Evolutionary conservation across 108 stramenopile species (phyloP), one percentile per base, ranked within the genome.

Genomic region (Skeletonema grethae): DNA sequence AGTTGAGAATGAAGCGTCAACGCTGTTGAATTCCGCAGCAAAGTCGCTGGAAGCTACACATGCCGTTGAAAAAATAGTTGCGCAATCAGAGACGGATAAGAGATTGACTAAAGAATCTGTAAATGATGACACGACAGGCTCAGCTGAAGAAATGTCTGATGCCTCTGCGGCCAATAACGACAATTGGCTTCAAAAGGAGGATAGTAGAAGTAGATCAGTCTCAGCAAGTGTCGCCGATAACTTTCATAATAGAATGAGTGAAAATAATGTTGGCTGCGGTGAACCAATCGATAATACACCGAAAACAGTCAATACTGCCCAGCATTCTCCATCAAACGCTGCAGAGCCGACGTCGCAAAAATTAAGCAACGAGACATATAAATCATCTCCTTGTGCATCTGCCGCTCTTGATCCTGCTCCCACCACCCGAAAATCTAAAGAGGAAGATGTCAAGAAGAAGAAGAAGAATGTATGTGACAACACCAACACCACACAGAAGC

Each of bases 1-100:
- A 32, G 61, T 55, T 56, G 61, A 39, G 25, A 12, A 6, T 57
- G 66, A 55, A 7, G 32, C 22, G 55, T 34, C 56, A 24, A 22
- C 67, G 16, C 24, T 57, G 16, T 36, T 36, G 29, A 18, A 41
- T n/a, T 45, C 18, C 22, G 5, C 12, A 13, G 30, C 58, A 18
- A 25, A 58, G 24, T 5, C 25, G 22, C 24, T 25, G 55, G 22
- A 41, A 58, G 57, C 46, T 48, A 0, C 46, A 4, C n/a, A 48
- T 2, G 15, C 46, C 5, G 46, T 1, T 16, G 50, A 8, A 53
- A 9, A 53, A 24, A 22, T 7, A 53, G 0, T 7, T 7, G 1
- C 8, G 50, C 50, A 53, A 24, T 2, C 5, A 43, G 41, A n/a
- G 15, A 43, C 4, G 0, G 15, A 15, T 10, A 53, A 53, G 9